Conservation (phyloP, 192 early-diverging fungal genomes). For the Backusella parvicylindrica region DNA sequence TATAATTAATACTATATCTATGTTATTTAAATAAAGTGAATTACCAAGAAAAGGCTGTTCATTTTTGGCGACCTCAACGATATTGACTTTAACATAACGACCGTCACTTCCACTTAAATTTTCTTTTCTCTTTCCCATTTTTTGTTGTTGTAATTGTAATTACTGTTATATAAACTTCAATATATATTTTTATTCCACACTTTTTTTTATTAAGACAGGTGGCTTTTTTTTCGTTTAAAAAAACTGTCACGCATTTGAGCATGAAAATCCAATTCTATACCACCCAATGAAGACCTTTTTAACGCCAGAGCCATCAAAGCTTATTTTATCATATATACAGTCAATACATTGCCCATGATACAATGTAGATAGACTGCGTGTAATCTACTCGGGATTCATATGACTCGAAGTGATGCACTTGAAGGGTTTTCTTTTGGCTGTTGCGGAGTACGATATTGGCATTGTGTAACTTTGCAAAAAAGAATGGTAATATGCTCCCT, state of each 20-base stretch:
- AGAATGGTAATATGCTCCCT: too few relatives aligned
- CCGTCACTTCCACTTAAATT: background rate
- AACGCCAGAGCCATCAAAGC: too few relatives aligned
- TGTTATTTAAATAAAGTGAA: background rate
- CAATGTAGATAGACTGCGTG: too few relatives aligned
- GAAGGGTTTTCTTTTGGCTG: too few relatives aligned
- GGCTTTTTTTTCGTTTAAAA: background rate
- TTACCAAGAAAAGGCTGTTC: slow-evolving; percentile 7
- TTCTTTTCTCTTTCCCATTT: slow-evolving; percentile 9
- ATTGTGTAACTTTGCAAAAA: too few relatives aligned
- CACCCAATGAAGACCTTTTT: too few relatives aligned
- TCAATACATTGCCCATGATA: too few relatives aligned
- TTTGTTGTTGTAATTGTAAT: background rate
- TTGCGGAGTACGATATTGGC: too few relatives aligned
- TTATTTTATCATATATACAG: too few relatives aligned
- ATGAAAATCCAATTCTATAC: background rate
- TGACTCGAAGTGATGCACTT: too few relatives aligned
- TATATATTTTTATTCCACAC: background rate
- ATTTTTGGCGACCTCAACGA: background rate
- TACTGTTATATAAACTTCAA: background rate
- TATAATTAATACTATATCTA: background rate
- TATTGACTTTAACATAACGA: slow-evolving; percentile 2
- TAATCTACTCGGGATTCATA: too few relatives aligned
- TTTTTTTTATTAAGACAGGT: slow-evolving; percentile 9
- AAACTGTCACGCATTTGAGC: background rate